Conservation (phyloP, 352 stramenopile genomes). For the Pilasporangium apinafurcum region DNA sequence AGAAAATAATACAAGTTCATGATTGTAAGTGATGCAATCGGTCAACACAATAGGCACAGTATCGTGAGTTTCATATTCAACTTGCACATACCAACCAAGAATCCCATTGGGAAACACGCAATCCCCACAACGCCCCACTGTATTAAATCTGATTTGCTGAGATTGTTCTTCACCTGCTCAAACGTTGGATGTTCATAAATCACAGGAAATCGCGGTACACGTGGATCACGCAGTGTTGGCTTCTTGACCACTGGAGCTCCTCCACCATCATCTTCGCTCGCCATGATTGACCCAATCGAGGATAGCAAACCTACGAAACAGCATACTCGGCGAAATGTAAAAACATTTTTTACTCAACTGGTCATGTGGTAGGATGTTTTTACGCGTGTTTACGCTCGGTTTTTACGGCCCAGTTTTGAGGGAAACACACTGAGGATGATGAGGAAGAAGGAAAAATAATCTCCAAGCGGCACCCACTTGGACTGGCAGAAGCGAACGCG, state of each 20-base stretch:
- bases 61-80: background rate
- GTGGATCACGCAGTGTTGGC: slow-evolving; percentile 49
- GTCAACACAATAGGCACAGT: background rate
- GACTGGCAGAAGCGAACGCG: background rate
- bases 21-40: background rate
- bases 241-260: slow-evolving; percentile 27
- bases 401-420: too few relatives aligned
- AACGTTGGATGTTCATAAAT: slow-evolving; percentile 55
- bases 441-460: slow-evolving; percentile 1
- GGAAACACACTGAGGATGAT: slow-evolving; percentile 1
- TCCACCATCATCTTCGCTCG: slow-evolving; percentile 9
- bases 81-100: slow-evolving; percentile 48
- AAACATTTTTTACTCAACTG: slow-evolving; percentile 1
- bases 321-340: background rate
- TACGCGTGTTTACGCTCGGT: too few relatives aligned
- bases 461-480: background rate
- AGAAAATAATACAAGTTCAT: background rate
- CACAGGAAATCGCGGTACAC: slow-evolving; percentile 58
- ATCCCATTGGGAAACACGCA: slow-evolving; percentile 59
- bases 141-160: slow-evolving; percentile 35
- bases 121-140: slow-evolving; percentile 35
- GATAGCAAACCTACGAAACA: background rate
- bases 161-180: slow-evolving; percentile 50
- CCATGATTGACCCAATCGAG: background rate
- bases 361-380: too few relatives aligned